Percentiles rank a stretch among this genome's conserved stretches.
These are phyloP conservation scores for Colletotrichum chlorophyti DNA, from an alignment of 2,329 filamentous ascomycete genomes.

Conservation along the genomic window DNA sequence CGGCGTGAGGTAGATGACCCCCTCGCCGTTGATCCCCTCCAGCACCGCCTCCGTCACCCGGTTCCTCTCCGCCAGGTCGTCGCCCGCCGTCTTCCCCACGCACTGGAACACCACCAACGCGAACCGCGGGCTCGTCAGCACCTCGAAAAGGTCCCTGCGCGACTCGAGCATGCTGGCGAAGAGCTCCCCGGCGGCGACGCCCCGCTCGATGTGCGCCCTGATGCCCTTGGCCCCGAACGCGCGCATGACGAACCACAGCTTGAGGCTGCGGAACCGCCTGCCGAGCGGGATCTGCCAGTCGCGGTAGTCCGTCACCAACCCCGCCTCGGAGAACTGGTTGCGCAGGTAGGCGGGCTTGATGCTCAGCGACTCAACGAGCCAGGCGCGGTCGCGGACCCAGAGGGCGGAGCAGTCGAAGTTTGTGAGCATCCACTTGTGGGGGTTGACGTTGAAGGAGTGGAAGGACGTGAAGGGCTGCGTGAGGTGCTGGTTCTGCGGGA, in stretches of 20 bases:
- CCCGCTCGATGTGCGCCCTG: constrained; percentile 73
- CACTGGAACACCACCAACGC: constrained; percentile 80
- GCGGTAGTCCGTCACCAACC: constrained; percentile 90
- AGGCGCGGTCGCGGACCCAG: constrained; percentile 76
- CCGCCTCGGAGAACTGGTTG: constrained; percentile 81
- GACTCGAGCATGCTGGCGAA: constrained; percentile 68
- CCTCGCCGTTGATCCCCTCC: constrained; percentile 74
- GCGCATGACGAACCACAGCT: constrained; percentile 94
- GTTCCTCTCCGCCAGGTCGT: constrained; percentile 64
- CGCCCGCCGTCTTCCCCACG: constrained; percentile 19
- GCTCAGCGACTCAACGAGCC: constrained; percentile 81
- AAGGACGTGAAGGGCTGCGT: constrained; percentile 68
- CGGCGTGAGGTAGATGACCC: constrained; percentile 84
- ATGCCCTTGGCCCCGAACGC: constrained; percentile 82
- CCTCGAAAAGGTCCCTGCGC: constrained; percentile 74
- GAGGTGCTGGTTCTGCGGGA: constrained; percentile 79
- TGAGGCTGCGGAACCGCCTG: constrained; percentile 84
- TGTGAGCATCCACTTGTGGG: constrained; percentile 96
- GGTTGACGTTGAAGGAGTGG: constrained; percentile 92
- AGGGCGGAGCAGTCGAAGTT: constrained; percentile 89
- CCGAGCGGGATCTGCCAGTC: constrained; percentile 98
- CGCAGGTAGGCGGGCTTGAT: constrained; percentile 82
- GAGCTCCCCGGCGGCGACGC: constrained; percentile 71
- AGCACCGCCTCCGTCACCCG: constrained; percentile 76
- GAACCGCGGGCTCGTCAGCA: constrained; percentile 78